These are phyloP conservation scores for Mycosarcoma mackinlayi DNA, from an alignment of 1,284 basidiomycete genomes.

Conservation along the genomic window DNA sequence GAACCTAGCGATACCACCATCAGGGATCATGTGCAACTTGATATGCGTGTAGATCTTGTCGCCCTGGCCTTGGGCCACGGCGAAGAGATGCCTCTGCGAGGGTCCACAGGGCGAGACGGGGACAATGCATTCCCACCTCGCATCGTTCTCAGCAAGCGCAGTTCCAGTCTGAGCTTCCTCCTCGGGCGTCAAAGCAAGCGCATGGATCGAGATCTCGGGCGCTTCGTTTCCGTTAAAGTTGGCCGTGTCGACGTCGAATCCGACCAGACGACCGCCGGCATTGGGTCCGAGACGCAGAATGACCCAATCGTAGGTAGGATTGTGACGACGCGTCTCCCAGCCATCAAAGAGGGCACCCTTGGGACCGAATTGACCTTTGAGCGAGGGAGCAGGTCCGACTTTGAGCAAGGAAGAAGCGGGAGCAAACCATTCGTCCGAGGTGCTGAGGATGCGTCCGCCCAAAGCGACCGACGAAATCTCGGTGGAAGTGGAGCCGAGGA, in stretches of 20 bases:
- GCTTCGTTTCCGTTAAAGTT: slow-evolving; percentile 94
- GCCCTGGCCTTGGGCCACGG: slow-evolving; percentile 69
- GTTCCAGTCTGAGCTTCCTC: slow-evolving; percentile 41
- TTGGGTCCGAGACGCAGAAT: slow-evolving; percentile 87
- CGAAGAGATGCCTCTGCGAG: slow-evolving; percentile 85
- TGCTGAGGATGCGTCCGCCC: slow-evolving; percentile 79
- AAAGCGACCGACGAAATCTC: slow-evolving; percentile 90
- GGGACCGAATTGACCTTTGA: slow-evolving; percentile 91
- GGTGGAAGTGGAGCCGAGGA: slow-evolving; percentile 56
- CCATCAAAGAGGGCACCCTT: slow-evolving; percentile 94
- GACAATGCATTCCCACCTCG: slow-evolving; percentile 60
- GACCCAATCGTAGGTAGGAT: slow-evolving; percentile 88
- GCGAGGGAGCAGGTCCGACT: slow-evolving; percentile 69
- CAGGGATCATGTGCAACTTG: slow-evolving; percentile 94
- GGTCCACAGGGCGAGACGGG: slow-evolving; percentile 73
- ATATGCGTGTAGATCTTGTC: slow-evolving; percentile 78
- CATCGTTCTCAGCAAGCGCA: slow-evolving; percentile 57
- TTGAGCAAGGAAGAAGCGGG: slow-evolving; percentile 85
- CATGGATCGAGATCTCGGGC: slow-evolving; percentile 57
- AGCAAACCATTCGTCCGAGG: slow-evolving; percentile 97
- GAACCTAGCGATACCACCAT: slow-evolving; percentile 78
- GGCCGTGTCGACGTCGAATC: slow-evolving; percentile 95
- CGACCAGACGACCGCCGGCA: slow-evolving; percentile 76
- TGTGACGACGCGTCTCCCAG: slow-evolving; percentile 93
- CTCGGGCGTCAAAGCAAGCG: slow-evolving; percentile 32